Evolutionary conservation across 2,329 filamentous ascomycete genomes (phyloP).

Genomic region (Aspergillus novoparasiticus): DNA sequence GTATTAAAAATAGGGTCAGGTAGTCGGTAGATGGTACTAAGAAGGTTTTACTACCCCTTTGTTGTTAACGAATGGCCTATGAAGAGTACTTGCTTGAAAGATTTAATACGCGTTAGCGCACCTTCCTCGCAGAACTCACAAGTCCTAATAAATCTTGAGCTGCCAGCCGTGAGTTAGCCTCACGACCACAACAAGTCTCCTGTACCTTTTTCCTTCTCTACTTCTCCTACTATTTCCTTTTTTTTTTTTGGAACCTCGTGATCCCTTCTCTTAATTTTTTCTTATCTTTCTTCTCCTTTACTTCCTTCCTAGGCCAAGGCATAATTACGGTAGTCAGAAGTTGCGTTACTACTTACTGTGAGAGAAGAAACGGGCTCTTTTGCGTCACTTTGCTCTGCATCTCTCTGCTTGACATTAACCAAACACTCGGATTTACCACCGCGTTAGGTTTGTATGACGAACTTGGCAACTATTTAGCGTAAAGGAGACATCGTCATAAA

Average conservation of each 20-base stretch:
- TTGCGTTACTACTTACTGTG: background rate
- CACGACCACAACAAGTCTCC: background rate
- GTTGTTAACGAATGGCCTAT: background rate
- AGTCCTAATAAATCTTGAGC: background rate
- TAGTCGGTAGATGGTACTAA: background rate
- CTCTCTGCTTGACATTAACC: background rate
- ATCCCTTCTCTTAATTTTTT: background rate
- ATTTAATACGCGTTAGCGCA: background rate
- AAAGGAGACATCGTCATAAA: background rate
- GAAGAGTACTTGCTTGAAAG: background rate
- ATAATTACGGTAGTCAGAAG: background rate
- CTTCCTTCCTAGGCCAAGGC: background rate
- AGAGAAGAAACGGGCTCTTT: background rate
- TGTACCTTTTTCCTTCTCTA: background rate
- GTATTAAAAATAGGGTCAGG: background rate
- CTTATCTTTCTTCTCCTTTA: background rate
- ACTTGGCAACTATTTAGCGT: background rate
- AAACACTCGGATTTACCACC: no score
- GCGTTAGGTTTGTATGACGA: background rate
- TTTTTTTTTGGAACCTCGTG: background rate
- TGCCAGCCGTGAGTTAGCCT: background rate
- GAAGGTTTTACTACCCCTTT: background rate
- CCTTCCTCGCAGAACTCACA: background rate
- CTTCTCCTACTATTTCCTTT: background rate
- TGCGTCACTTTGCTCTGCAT: background rate